Percentiles rank a stretch among this genome's conserved stretches.
Evolutionary conservation across 2,329 filamentous ascomycete genomes (phyloP).

Genomic region (Rhinocladiella similis): DNA sequence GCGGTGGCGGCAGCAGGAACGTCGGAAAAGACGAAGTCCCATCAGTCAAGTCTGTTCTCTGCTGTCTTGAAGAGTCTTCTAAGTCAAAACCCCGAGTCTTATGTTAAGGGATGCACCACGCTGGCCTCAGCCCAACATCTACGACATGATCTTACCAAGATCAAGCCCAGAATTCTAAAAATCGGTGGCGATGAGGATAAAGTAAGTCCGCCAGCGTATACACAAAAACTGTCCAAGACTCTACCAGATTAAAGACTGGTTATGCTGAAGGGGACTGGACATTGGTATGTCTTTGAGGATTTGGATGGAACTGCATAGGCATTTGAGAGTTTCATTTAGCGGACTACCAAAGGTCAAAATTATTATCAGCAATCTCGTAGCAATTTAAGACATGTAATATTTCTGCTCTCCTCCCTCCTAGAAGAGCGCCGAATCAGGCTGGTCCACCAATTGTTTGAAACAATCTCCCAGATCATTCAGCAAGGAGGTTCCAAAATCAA

Average conservation of each 20-base stretch:
- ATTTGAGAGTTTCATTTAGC: conserved; percentile 11
- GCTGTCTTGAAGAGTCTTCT: conserved; percentile 48
- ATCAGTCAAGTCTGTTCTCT: conserved; percentile 41
- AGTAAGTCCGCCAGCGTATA: conserved; percentile 40
- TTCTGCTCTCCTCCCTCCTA: too few relatives aligned
- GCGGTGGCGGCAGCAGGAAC: conserved; percentile 39
- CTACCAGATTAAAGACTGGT: conserved; percentile 29
- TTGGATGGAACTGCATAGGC: conserved; percentile 28
- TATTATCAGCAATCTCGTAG: too few relatives aligned
- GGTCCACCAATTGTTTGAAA: conserved; percentile 42
- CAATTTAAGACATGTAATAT: too few relatives aligned
- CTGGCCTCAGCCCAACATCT: conserved; percentile 41
- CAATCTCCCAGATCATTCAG: conserved; percentile 51
- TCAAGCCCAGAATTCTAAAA: conserved; percentile 36
- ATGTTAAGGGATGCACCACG: conserved; percentile 55
- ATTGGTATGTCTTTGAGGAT: conserved; percentile 55
- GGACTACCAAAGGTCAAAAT: conserved; percentile 27
- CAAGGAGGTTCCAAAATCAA: conserved; percentile 51
- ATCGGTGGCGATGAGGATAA: conserved; percentile 50
- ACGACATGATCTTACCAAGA: conserved; percentile 32
- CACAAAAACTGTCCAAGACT: conserved; percentile 36
- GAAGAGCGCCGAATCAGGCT: conserved; percentile 1
- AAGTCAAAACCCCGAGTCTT: conserved; percentile 53
- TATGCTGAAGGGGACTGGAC: conserved; percentile 38
- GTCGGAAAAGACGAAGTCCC: conserved; percentile 38